phyloP scores from a whole-genome alignment of 1,139 yeast species.

The Arxiozyma slooffiae region DNA sequence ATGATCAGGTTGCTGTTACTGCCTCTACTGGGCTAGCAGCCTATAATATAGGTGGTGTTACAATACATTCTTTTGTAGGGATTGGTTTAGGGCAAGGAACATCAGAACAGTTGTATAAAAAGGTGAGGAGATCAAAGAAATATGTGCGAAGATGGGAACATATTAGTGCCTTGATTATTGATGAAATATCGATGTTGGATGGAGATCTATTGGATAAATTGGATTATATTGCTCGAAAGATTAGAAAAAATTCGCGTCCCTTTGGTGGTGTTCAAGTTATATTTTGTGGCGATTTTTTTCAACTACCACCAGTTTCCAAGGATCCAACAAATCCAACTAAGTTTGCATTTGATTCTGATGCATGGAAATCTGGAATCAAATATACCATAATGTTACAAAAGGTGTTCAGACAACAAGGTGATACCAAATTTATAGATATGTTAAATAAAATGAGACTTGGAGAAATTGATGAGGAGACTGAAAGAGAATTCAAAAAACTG shows the following conservation, averaged over 20 bases:
- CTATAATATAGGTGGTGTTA: constrained; percentile 79
- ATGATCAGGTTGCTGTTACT: constrained; percentile 62
- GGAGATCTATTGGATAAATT: constrained; percentile 64
- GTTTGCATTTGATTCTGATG: constrained; percentile 69
- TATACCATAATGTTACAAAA: constrained; percentile 61
- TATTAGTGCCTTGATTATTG: constrained; percentile 60
- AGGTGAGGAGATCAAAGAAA: constrained; percentile 46
- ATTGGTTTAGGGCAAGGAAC: constrained; percentile 62
- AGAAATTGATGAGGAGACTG: constrained; percentile 45
- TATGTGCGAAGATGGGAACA: constrained; percentile 52
- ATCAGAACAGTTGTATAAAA: constrained; percentile 39
- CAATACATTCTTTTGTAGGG: constrained; percentile 80
- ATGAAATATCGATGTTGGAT: constrained; percentile 86
- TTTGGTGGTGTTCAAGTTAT: constrained; percentile 87
- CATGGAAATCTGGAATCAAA: constrained; percentile 62
- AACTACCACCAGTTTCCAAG: constrained; percentile 71
- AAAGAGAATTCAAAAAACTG: constrained; percentile 45
- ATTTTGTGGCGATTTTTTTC: constrained; percentile 85
- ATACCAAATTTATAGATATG: constrained; percentile 67
- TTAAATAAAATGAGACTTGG: constrained; percentile 83
- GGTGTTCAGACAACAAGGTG: constrained; percentile 89
- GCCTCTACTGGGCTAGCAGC: constrained; percentile 94
- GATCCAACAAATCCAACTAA: constrained; percentile 25
- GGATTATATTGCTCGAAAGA: constrained; percentile 49
- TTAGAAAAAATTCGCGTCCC: constrained; percentile 46